These are phyloP conservation scores for Panus rudis DNA, from an alignment of 768 basidiomycete species.

Conservation along the genomic window DNA sequence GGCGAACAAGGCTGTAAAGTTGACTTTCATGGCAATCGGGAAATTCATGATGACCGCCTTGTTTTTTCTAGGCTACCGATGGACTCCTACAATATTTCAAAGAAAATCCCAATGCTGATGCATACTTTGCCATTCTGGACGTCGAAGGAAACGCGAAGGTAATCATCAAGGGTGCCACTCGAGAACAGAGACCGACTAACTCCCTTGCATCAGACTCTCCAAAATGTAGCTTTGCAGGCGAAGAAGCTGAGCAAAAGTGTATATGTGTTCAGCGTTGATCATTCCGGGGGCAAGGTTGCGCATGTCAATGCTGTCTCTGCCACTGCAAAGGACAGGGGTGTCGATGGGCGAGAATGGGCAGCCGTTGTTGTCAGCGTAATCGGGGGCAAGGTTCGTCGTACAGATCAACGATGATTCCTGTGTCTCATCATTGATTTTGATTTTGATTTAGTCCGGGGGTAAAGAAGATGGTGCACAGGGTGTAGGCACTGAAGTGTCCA, in stretches of 20 bases:
- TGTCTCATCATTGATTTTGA: background rate
- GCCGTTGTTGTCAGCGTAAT: constrained; percentile 66
- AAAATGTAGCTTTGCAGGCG: constrained; percentile 67
- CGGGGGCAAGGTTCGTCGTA: constrained; percentile 80
- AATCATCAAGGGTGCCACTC: constrained; percentile 4
- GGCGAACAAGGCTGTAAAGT: constrained; percentile 67
- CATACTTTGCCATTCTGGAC: constrained; percentile 65
- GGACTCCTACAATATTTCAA: constrained; percentile 66
- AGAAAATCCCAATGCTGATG: constrained; percentile 62
- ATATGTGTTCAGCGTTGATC: constrained; percentile 82
- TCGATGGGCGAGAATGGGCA: constrained; percentile 90
- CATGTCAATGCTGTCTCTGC: constrained; percentile 83
- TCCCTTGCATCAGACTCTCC: constrained; percentile 17
- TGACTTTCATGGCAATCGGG: background rate
- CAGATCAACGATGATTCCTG: background rate
- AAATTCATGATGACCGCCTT: background rate
- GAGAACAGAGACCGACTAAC: too few species aligned
- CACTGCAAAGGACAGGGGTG: constrained; percentile 49
- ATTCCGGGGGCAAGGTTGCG: constrained; percentile 63
- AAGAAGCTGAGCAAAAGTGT: constrained; percentile 77
- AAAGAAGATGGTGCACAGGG: constrained; percentile 92
- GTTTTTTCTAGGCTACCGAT: constrained; percentile 43
- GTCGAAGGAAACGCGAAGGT: constrained; percentile 87
- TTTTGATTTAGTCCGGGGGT: constrained; percentile 71
- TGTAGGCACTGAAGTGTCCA: constrained; percentile 60